Base-by-base conservation (phyloP, 1,139 yeast genomes). In the Debaryomycetaceae sp. region DNA sequence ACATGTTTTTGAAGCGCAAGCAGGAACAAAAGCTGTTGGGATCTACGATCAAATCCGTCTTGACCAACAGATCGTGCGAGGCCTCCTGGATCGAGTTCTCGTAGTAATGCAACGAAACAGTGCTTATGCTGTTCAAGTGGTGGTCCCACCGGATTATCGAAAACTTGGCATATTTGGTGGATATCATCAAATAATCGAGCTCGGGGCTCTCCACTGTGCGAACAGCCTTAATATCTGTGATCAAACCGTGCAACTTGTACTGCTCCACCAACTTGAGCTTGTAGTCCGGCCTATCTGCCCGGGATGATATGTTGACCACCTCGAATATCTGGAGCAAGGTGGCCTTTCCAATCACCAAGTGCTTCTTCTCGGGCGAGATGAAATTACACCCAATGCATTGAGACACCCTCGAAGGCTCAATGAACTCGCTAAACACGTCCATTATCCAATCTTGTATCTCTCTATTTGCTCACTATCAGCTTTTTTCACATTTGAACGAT, bases 61-160 rank as follows among this genome's bases (percentile, higher is more conserved):
- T 60, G 5, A 69, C 58, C 43, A 74, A 63, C 47, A 66, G 75
- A 58, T 75, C 80, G 48, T 71, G 72, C 37, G 81, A 80, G 45
- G 72, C 61, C 45, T 70, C 75, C 54, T 68, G 78, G 45, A 87
- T 74, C 38, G 83, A 79, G 44, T 81, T 79, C 58, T 91, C 98
- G 62, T 91, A 93, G 61, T 80, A 89, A 64, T 93, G 99, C 45
- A 93, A 71, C 42, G 97, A 87, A 4, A 82, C 76, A 0, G 97
- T 89, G 17, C 78, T 70, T 11, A 93, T 72, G 0, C 76, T 56
- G 49, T 80, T 73, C 13, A 59, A 61, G 6, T 59, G 65, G 8
- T 68, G 66, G 58, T 89, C 85, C 90, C 96, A 93, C 48, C 76
- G 75, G 24, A 93, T 68, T 36, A 91, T 66, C 1, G 95, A 86